Percentiles rank a stretch among this genome's conserved stretches.
phyloP scores from a whole-genome alignment of 768 basidiomycete species.

The Myochromella boudieri region DNA sequence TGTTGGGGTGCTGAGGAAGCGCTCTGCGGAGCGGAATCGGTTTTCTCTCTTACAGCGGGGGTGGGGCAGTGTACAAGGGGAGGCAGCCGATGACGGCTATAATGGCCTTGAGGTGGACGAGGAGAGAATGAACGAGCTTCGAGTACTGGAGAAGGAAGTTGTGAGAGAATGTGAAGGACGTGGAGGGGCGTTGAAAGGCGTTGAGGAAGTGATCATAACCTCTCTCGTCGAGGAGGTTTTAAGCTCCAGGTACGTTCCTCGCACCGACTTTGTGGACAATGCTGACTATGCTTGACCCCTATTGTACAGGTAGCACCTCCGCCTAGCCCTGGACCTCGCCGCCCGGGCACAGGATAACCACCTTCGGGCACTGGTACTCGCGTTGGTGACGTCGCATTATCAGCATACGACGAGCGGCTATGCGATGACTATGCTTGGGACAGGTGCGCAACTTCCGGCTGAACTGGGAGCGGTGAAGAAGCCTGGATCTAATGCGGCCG shows the following conservation, averaged over 20 bases:
- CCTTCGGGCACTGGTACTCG: constrained; percentile 71
- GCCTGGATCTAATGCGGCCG: neutral
- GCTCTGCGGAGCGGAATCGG: constrained; percentile 15
- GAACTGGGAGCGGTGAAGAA: constrained; percentile 54
- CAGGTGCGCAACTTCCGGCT: constrained; percentile 68
- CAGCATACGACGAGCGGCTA: constrained; percentile 48
- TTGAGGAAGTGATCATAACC: constrained; percentile 56
- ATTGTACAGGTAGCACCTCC: constrained; percentile 53
- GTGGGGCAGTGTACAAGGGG: no score
- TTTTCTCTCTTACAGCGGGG: no score
- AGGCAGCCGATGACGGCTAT: neutral
- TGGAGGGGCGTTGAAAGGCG: constrained; percentile 54
- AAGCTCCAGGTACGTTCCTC: constrained; percentile 54
- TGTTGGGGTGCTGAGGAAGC: constrained; percentile 36
- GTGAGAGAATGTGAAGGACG: constrained; percentile 45
- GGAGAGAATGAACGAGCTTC: constrained; percentile 22
- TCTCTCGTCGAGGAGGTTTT: constrained; percentile 56
- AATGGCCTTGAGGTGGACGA: neutral
- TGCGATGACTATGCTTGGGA: constrained; percentile 62
- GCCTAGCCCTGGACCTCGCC: constrained; percentile 57
- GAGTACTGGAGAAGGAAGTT: constrained; percentile 34
- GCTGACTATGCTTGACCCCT: no score
- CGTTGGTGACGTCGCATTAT: constrained; percentile 70
- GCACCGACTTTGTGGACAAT: constrained; percentile 15
- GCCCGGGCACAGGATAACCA: constrained; percentile 68